Conservation (phyloP, 768 basidiomycete genomes). For the Podaxis carcinomalis region DNA sequence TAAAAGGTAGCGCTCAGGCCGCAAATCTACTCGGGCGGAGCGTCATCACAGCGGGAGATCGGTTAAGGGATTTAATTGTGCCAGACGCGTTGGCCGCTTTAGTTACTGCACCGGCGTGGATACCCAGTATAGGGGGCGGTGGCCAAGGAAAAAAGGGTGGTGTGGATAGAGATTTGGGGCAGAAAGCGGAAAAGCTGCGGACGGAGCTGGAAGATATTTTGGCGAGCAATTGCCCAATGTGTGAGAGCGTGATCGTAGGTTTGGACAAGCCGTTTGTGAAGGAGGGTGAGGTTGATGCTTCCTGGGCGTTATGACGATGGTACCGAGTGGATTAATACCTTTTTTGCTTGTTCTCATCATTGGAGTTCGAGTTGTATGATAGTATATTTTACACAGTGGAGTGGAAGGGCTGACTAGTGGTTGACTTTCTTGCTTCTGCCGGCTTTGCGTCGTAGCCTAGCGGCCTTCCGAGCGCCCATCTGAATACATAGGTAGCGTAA, state of each 20-base stretch:
- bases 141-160: constrained; percentile 25
- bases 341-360: background rate
- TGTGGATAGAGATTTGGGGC: constrained; percentile 38
- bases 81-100: constrained; percentile 89
- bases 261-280: constrained; percentile 85
- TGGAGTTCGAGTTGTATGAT: constrained; percentile 7
- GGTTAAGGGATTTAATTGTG: constrained; percentile 85
- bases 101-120: constrained; percentile 74
- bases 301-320: constrained; percentile 62
- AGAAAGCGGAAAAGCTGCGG: constrained; percentile 69
- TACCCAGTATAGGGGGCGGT: constrained; percentile 60
- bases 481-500: constrained; percentile 21
- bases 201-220: constrained; percentile 87
- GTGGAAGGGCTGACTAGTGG: constrained; percentile 39
- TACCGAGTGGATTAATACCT: constrained; percentile 7
- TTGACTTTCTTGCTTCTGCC: constrained; percentile 81
- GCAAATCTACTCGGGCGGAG: constrained; percentile 72
- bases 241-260: constrained; percentile 83
- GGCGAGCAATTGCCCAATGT: constrained; percentile 87
- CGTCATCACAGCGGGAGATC: constrained; percentile 84
- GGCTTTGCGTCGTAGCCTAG: constrained; percentile 64
- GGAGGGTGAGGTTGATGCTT: constrained; percentile 72
- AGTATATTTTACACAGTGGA: constrained; percentile 9
- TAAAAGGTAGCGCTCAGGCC: constrained; percentile 62
- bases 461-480: constrained; percentile 82